These are phyloP conservation scores for Triglochin maritima DNA, from an alignment of 106 monocot genomes.

Conservation along the genomic window DNA sequence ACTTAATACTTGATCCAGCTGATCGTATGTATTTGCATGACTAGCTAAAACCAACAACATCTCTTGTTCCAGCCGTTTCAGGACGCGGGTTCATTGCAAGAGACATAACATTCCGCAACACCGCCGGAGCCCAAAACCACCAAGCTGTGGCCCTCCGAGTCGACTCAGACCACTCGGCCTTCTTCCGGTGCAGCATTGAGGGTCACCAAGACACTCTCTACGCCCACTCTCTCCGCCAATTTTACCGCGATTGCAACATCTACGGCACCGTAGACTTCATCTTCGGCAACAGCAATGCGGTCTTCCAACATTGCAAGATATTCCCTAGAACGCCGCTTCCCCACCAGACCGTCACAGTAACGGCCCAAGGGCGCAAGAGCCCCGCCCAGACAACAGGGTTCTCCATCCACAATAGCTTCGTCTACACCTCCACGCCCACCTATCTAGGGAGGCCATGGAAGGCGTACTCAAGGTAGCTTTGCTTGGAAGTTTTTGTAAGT, in stretches of 20 bases:
- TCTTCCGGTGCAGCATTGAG: conserved; percentile 85
- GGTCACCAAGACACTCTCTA: conserved; percentile 94
- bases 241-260: conserved; percentile 82
- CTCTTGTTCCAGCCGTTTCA: conserved; percentile 45
- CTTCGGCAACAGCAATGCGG: conserved; percentile 71
- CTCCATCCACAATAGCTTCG: conserved; percentile 57
- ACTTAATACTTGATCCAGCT: background rate
- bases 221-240: conserved; percentile 84
- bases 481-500: too few relatives aligned
- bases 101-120: conserved; percentile 78
- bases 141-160: conserved; percentile 89
- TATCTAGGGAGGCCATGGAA: conserved; percentile 93
- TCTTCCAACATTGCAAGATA: conserved; percentile 69
- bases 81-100: conserved; percentile 74
- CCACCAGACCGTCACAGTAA: conserved; percentile 52
- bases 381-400: conserved; percentile 64
- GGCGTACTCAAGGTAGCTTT: conserved; percentile 32
- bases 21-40: too few relatives aligned
- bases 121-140: conserved; percentile 45
- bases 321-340: conserved; percentile 38
- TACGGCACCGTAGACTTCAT: conserved; percentile 91
- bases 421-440: conserved; percentile 41
- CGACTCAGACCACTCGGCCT: conserved; percentile 65
- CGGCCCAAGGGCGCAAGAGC: conserved; percentile 70
- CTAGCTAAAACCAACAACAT: too few relatives aligned